Base-by-base conservation (phyloP, 352 stramenopile genomes). In the Globisporangium camurandrum region DNA sequence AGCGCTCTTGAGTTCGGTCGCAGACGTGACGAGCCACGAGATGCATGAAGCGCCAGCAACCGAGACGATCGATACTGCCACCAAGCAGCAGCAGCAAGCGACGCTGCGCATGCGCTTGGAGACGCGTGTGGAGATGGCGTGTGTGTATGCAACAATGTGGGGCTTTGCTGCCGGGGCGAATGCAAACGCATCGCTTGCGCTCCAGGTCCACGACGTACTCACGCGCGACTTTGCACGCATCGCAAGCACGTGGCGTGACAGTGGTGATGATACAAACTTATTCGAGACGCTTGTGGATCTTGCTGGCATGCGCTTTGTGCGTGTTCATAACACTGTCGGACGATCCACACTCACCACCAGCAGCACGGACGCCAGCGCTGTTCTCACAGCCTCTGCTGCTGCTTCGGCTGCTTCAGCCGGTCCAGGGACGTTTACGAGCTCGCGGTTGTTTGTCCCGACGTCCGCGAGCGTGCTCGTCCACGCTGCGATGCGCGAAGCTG, bases 61-160 rank as follows among this genome's bases (percentile, higher is more conserved):
- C 14, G 30, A 8, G 9, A 34, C 30, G 3, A 34, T 12, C 9
- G 30, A 34, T 34, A 26, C 11, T 19, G 34, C 2, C 48, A 50
- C 24, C 23, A 47, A 36, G 33, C 52, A 34, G 46, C 49, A 22
- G 4, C 49, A 17, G n/a, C 24, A 12, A 2, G 30, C 14, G 30
- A 16, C 30, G 30, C 8, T 5, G 30, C 30, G 14, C 2, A 4
- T 44, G 26, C 60, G 20, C 20, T n/a, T 62, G 5, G 11, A 65
- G 23, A 57, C 68, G 10, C 67, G 69, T 0, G 65, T 88, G 4
- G 66, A 79, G n/a, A 75, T 86, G 69, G 58, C 59, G 2, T 49
- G 76, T 2, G 34, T 77, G 2, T 83, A 79, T 36, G 67, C 71
- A 12, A 44, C 86, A 5, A 31, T 86, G 11, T 86, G 76, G 74